A percentile compares a stretch with the other conserved stretches of the same genome.
These are phyloP conservation scores for Bipolaris bicolor DNA, from an alignment of 2,329 filamentous ascomycete genomes.

Conservation along the genomic window DNA sequence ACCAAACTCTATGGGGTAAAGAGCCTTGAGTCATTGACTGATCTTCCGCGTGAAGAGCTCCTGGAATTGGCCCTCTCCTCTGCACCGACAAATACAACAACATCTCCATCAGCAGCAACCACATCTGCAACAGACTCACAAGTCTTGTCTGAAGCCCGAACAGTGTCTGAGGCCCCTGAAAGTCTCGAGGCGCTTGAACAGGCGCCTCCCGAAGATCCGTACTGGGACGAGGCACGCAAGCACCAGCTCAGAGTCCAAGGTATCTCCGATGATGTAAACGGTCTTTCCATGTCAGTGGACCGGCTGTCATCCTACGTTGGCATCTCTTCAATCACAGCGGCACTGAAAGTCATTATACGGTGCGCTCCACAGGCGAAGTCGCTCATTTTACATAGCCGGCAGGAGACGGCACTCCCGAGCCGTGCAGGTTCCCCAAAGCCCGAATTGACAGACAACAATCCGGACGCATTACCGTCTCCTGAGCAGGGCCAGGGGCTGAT, in stretches of 20 bases:
- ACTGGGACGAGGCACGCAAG: conserved; percentile 68
- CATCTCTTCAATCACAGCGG: conserved; percentile 76
- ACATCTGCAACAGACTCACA: conserved; percentile 36
- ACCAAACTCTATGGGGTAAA: conserved; percentile 52
- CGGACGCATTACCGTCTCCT: conserved; percentile 60
- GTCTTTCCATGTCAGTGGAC: conserved; percentile 66
- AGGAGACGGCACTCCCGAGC: conserved; percentile 46
- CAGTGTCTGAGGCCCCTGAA: conserved; percentile 56
- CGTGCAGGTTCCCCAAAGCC: conserved; percentile 47
- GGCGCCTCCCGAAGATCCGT: conserved; percentile 68
- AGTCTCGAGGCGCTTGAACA: conserved; percentile 69
- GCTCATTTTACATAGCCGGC: conserved; percentile 54
- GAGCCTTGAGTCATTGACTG: conserved; percentile 49
- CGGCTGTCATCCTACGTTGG: conserved; percentile 71
- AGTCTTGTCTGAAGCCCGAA: conserved; percentile 46
- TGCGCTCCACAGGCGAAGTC: conserved; percentile 59
- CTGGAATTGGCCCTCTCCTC: conserved; percentile 53
- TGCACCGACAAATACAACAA: conserved; percentile 43
- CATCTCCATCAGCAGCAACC: conserved; percentile 42
- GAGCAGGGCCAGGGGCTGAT: conserved; percentile 72
- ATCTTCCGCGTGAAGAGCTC: conserved; percentile 53
- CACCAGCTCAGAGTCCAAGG: conserved; percentile 52
- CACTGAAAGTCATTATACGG: conserved; percentile 71
- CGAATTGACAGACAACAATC: conserved; percentile 39
- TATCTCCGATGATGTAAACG: conserved; percentile 74